A percentile compares a stretch with the other conserved stretches of the same genome.
phyloP scores from a whole-genome alignment of 805 yeast species.

The Schwanniomyces polymorphus region DNA sequence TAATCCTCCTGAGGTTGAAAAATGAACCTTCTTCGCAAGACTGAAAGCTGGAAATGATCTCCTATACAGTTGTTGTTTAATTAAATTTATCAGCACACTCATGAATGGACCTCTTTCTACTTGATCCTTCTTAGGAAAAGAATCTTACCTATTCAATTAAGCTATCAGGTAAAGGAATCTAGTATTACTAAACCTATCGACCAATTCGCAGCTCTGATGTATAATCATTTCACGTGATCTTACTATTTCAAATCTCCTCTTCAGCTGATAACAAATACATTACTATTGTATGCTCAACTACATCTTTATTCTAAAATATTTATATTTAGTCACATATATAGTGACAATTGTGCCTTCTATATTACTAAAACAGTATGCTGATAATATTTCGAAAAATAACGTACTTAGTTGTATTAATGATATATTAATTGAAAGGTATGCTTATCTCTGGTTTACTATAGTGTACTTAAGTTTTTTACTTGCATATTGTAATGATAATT shows the following conservation, averaged over 20 bases:
- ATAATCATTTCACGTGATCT: conserved; percentile 12
- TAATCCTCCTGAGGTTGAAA: not conserved
- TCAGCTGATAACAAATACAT: not conserved
- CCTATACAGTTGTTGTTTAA: not conserved
- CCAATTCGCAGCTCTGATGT: not conserved
- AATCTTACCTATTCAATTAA: not conserved
- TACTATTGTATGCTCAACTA: not conserved
- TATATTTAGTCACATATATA: conserved; percentile 13
- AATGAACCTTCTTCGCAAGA: not conserved
- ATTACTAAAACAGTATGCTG: conserved; percentile 10
- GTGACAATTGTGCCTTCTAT: conserved; percentile 21
- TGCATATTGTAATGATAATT: conserved; percentile 3
- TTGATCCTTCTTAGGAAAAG: not conserved
- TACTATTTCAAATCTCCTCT: not conserved
- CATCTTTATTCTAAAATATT: not conserved
- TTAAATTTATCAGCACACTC: not conserved
- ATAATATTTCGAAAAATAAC: conserved; percentile 9
- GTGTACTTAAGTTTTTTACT: conserved; percentile 13
- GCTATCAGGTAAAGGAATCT: not conserved
- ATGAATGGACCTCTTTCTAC: not conserved
- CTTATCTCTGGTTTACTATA: conserved; percentile 29
- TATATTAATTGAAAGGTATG: conserved; percentile 23
- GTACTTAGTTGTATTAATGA: conserved; percentile 16
- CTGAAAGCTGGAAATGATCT: not conserved
- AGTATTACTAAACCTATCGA: not conserved